A percentile compares a stretch with the other conserved stretches of the same genome.
These are phyloP conservation scores for Saccharomycopsis babjevae DNA, from an alignment of 805 yeast species.

Conservation along the genomic window DNA sequence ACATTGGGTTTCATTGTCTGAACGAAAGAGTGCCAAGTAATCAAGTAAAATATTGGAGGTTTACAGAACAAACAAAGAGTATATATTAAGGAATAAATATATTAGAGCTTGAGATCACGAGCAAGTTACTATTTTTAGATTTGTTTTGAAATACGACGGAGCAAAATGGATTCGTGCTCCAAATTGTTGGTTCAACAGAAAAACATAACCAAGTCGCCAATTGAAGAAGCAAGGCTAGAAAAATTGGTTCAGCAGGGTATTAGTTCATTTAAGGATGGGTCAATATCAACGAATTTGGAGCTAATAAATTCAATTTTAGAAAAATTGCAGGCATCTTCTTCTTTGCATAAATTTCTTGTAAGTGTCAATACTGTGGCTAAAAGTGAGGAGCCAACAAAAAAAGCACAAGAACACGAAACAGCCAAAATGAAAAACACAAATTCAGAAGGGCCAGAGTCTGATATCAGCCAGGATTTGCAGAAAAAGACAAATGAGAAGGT, in stretches of 20 bases:
- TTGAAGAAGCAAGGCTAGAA: constrained; percentile 18
- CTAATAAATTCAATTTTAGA: constrained; percentile 25
- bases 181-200: constrained; percentile 17
- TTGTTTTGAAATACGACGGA: too few relatives aligned
- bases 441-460: background rate
- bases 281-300: constrained; percentile 12
- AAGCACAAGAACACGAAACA: background rate
- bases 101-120: too few relatives aligned
- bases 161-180: constrained; percentile 4
- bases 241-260: constrained; percentile 18
- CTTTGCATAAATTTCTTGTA: constrained; percentile 47
- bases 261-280: constrained; percentile 4
- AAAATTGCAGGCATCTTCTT: constrained; percentile 34
- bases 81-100: too few relatives aligned
- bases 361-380: constrained; percentile 31
- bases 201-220: constrained; percentile 20
- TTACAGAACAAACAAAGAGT: too few relatives aligned
- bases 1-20: too few relatives aligned
- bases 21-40: too few relatives aligned
- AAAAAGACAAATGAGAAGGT: background rate
- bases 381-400: constrained; percentile 7
- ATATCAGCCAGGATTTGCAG: background rate
- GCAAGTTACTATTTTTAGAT: too few relatives aligned
- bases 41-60: too few relatives aligned
- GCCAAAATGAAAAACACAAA: background rate